Percentiles rank a stretch among this genome's conserved stretches.
Conservation (phyloP, 768 basidiomycete species). For the Termitomyces eurrhizus region DNA sequence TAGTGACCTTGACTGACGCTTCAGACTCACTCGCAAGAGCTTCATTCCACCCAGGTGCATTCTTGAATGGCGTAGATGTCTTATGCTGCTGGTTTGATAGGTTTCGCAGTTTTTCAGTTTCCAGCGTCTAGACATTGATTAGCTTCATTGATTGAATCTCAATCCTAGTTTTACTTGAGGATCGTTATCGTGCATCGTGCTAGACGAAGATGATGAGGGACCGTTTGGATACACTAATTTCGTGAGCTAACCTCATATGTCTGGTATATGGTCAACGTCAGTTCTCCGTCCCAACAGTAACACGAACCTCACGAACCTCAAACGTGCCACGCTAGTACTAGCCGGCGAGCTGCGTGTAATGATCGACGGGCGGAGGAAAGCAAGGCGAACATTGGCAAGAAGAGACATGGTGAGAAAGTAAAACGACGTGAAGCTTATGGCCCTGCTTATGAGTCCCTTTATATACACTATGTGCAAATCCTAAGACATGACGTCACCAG, state of each 20-base stretch:
- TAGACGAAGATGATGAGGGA: slow-evolving; percentile 19
- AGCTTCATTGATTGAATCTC: not conserved
- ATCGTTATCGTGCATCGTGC: slow-evolving; percentile 59
- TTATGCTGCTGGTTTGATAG: slow-evolving; percentile 38
- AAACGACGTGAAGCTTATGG: not conserved
- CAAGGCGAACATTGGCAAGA: slow-evolving; percentile 2
- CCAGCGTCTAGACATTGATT: slow-evolving; percentile 34
- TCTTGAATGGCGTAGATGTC: slow-evolving; percentile 43
- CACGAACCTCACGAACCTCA: not conserved
- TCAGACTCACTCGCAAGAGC: slow-evolving; percentile 59
- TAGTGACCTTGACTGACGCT: slow-evolving; percentile 57
- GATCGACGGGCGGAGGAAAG: slow-evolving; percentile 1
- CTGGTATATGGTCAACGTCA: slow-evolving; percentile 13
- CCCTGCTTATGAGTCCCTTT: not conserved
- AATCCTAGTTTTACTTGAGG: slow-evolving; percentile 35
- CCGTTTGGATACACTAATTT: not conserved
- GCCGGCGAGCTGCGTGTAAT: not conserved
- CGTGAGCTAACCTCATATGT: slow-evolving; percentile 21
- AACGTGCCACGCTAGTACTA: not conserved
- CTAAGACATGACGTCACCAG: slow-evolving; percentile 18
- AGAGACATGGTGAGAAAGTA: slow-evolving; percentile 12
- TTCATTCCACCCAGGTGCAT: slow-evolving; percentile 75
- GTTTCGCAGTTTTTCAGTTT: slow-evolving; percentile 51
- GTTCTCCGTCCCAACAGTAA: not conserved
- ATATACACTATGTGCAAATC: slow-evolving; percentile 8